Evolutionary conservation across 345 rosid species (phyloP).

Genomic region (Eutrema japonicum): DNA sequence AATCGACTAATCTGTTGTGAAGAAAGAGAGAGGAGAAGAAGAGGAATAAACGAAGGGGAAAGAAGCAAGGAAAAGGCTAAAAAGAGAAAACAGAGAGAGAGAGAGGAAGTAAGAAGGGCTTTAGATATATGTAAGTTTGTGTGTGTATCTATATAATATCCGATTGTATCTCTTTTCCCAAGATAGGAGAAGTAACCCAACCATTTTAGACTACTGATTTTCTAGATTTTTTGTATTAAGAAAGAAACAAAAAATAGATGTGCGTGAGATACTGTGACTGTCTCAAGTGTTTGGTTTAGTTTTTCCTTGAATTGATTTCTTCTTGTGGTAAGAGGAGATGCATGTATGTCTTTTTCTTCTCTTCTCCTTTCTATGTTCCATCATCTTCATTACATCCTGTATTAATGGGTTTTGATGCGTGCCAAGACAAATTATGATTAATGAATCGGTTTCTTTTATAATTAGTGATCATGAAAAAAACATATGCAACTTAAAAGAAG

Average conservation of each 20-base stretch:
- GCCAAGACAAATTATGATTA: neutral
- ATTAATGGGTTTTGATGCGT: neutral
- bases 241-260: neutral
- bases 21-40: constrained; percentile 5
- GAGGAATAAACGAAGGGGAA: constrained; percentile 18
- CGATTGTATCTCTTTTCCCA: constrained; percentile 41
- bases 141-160: constrained; percentile 46
- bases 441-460: neutral
- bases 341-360: constrained; percentile 3
- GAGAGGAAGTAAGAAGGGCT: constrained; percentile 42
- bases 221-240: constrained; percentile 37
- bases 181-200: constrained; percentile 47
- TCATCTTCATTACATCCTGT: neutral
- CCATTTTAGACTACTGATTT: constrained; percentile 42
- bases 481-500: neutral
- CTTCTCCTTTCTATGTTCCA: neutral
- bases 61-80: neutral
- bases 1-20: constrained; percentile 41
- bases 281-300: constrained; percentile 42
- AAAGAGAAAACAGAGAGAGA: constrained; percentile 15
- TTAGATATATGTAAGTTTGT: constrained; percentile 51
- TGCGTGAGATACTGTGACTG: constrained; percentile 3
- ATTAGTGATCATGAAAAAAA: constrained; percentile 8
- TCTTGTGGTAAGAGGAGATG: constrained; percentile 2
- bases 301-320: constrained; percentile 20